Base-by-base conservation (phyloP, 768 basidiomycete species). In the Artomyces pyxidatus region DNA sequence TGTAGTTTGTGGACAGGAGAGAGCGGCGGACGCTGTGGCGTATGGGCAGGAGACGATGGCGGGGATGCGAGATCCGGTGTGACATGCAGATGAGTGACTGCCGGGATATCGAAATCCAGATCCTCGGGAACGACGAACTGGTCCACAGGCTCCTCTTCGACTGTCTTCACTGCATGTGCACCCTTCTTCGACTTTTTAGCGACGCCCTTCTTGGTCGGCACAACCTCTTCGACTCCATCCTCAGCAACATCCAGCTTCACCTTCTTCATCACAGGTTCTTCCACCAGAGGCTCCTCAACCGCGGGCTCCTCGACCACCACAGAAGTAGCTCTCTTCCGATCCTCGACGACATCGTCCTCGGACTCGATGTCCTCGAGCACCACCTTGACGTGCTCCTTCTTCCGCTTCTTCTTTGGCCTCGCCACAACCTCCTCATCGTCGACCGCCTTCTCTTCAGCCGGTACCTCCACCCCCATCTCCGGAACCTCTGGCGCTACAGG, bases 391-490 rank as follows among this genome's bases (percentile, higher is more conserved):
- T 58, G 53, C 53, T 77, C 78, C 60, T 74, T 75, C 68, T 73
- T 80, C 60, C 71, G 68, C 61, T 71, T 80, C 73, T 83, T 81
- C 67, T 68, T 78, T 37, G 78, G 78, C 26, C 74, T 68, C 48
- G 72, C 71, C 17, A 65, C 61, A 14, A 61, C 62, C 12, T 58
- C 63, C 28, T 59, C 65, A 49, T 70, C 71, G 28, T 70, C 68
- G 23, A 59, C 63, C 30, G 53, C 52, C 42, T 59, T 55, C 21
- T 42, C 40, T 26, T 63, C 60, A 28, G 37, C 27, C 39, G 50
- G 54, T 21, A 43, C 37, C 16, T 28, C 47, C 27, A 51, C 25
- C 48, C 69, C 71, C 35, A 69, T 67, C 40, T 62, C 66, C 38
- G 40, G 46, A 27, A 60, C 25, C n/a, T 50, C 51, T 63, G 60